These are phyloP conservation scores for Cladorrhinum samala DNA, from an alignment of 495 filamentous ascomycete genomes.

Conservation along the genomic window DNA sequence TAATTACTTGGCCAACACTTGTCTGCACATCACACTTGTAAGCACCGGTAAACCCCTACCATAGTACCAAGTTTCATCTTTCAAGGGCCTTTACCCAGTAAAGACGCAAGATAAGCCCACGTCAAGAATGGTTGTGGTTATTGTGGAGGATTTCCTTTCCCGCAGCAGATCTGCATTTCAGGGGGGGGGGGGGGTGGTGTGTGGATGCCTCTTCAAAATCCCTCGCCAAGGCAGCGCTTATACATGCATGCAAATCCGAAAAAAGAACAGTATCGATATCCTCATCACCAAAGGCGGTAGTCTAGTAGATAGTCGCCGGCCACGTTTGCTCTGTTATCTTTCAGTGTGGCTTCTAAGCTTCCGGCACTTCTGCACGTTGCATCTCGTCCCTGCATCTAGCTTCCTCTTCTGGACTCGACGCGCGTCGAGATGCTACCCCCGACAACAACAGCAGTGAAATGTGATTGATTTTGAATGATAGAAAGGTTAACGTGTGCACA, in stretches of 20 bases:
- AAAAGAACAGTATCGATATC: neutral
- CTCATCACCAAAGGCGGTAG: neutral
- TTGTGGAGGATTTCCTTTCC: no score
- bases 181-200: no score
- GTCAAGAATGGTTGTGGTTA: constrained; percentile 7
- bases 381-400: neutral
- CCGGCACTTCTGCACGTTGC: no score
- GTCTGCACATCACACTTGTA: no score
- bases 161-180: no score
- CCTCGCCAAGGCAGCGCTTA: neutral
- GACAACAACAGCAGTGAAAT: neutral
- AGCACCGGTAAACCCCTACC: no score
- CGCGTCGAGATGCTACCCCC: neutral
- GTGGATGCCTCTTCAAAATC: neutral
- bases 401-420: neutral
- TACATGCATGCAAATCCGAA: neutral
- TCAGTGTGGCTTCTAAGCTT: neutral
- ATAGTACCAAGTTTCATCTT: neutral
- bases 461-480: neutral
- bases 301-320: neutral
- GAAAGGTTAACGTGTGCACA: neutral
- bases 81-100: constrained; percentile 1
- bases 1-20: no score
- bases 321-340: neutral
- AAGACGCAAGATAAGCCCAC: constrained; percentile 14